These are phyloP conservation scores for Eucalyptus curtisii DNA, from an alignment of 345 rosid genomes.

Conservation along the genomic window DNA sequence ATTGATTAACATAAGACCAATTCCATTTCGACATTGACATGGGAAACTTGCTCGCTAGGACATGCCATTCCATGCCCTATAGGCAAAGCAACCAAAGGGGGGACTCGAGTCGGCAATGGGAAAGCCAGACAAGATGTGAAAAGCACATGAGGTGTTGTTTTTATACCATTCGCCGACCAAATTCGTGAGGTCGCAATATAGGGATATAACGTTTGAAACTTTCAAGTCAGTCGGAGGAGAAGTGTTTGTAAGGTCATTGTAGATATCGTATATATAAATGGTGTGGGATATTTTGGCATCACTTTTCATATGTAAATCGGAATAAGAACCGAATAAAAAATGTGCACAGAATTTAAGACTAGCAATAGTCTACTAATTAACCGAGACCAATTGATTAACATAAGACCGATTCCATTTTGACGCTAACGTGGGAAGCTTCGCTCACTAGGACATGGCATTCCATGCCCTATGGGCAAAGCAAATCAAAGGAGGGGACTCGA, in stretches of 20 bases:
- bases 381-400: no score
- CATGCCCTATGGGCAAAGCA: not conserved
- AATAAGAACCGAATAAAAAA: not conserved
- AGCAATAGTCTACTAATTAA: not conserved
- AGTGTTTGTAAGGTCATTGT: not conserved
- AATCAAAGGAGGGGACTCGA: not conserved
- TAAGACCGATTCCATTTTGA: no score
- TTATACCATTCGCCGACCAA: not conserved
- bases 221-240: not conserved
- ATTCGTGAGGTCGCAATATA: not conserved
- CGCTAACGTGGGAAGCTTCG: not conserved
- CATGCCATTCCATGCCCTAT: not conserved
- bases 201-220: not conserved
- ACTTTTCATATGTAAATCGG: not conserved
- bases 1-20: not conserved
- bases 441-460: not conserved
- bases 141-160: not conserved
- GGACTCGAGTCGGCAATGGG: not conserved
- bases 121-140: not conserved
- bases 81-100: not conserved
- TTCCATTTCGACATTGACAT: not conserved
- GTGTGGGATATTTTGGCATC: not conserved
- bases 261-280: not conserved
- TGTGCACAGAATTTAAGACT: not conserved
- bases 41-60: not conserved